Evolutionary conservation across 805 yeast genomes (phyloP).

Genomic region (Kodamaea leandrae): DNA sequence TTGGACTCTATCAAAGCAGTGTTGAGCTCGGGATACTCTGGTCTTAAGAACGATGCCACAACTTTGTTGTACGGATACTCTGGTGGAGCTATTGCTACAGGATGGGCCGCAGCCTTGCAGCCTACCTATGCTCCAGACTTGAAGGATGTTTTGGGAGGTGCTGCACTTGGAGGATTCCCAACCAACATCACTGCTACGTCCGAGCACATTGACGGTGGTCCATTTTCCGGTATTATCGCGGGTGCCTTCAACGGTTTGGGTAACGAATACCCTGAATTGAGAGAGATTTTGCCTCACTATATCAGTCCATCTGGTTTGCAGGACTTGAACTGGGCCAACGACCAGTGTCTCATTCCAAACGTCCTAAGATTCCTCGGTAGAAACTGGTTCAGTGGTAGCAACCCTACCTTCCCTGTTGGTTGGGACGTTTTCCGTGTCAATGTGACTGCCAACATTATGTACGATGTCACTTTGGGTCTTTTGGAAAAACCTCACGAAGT

Average conservation of each 20-base stretch:
- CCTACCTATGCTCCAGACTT: constrained; percentile 37
- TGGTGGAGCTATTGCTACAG: constrained; percentile 37
- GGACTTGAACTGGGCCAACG: constrained; percentile 1
- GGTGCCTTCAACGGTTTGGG: constrained; percentile 30
- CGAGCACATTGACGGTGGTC: constrained; percentile 21
- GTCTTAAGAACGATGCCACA: constrained; percentile 19
- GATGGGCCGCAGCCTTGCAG: constrained; percentile 39
- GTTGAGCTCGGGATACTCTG: constrained; percentile 14
- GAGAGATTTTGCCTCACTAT: constrained; percentile 4
- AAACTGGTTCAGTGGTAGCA: constrained; percentile 14
- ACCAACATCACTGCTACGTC: constrained; percentile 32
- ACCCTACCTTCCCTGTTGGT: constrained; percentile 14
- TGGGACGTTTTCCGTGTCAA: constrained; percentile 16
- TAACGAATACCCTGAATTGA: constrained; percentile 29
- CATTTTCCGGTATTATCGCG: constrained; percentile 31
- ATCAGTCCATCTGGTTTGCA: background rate
- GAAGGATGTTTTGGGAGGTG: constrained; percentile 25
- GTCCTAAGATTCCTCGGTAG: constrained; percentile 5
- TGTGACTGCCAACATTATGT: background rate
- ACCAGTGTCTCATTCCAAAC: constrained; percentile 5
- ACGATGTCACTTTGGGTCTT: constrained; percentile 7
- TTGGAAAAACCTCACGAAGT: constrained; percentile 1
- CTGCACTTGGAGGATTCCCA: constrained; percentile 36
- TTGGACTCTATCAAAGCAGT: constrained; percentile 33
- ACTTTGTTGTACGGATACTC: constrained; percentile 35